Conservation (phyloP, 305 asterid species). For the Fraxinus baroniana region DNA sequence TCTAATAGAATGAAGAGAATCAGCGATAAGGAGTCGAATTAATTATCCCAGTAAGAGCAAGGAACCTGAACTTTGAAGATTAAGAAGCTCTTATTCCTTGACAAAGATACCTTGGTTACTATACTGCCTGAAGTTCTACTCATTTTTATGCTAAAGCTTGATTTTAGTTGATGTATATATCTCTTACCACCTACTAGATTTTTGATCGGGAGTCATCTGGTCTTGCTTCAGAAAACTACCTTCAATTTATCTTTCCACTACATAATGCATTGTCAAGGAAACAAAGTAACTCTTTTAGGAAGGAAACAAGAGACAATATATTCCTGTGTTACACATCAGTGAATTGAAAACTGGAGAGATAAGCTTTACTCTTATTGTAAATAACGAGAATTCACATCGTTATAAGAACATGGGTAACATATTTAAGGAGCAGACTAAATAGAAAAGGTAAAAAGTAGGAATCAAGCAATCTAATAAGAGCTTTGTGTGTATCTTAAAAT, state of each 20-base stretch:
- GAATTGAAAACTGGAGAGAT: not conserved
- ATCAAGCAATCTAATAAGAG: not conserved
- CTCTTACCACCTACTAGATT: slow-evolving; percentile 1
- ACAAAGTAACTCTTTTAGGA: slow-evolving; percentile 2
- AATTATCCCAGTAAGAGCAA: not conserved
- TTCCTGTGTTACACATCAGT: not conserved
- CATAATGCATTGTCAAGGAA: not conserved
- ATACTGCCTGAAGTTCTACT: slow-evolving; percentile 7
- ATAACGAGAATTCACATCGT: not conserved
- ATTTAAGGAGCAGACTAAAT: not conserved
- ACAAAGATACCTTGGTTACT: not conserved
- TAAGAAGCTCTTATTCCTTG: not conserved
- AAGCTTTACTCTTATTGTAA: not conserved
- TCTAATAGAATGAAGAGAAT: slow-evolving; percentile 5
- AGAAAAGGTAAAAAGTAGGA: slow-evolving; percentile 10
- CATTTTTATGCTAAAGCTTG: not conserved
- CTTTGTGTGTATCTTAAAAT: slow-evolving; percentile 2
- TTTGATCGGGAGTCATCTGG: not conserved
- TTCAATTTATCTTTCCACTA: not conserved
- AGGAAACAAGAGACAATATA: not conserved
- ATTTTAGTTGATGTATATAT: not conserved
- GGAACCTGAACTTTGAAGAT: not conserved
- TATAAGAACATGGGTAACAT: not conserved
- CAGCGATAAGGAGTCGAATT: not conserved
- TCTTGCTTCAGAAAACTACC: slow-evolving; percentile 19